Base-by-base conservation (phyloP, 176 grass and related monocot genomes). In the Melocanna baccifera region DNA sequence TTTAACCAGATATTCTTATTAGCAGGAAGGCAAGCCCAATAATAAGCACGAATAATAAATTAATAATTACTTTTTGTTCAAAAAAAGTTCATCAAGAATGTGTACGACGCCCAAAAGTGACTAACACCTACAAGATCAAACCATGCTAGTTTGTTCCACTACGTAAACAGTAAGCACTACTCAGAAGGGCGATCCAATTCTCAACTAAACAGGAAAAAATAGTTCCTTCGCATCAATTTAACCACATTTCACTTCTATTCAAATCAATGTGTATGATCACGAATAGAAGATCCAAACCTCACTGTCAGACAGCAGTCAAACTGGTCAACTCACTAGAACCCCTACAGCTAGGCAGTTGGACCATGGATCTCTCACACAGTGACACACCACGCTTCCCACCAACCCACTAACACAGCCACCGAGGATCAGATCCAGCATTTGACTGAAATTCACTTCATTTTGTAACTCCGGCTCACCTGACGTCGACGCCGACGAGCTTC, bases 401-500 rank as follows among this genome's bases (percentile, higher is more conserved):
- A 10, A 69, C 19, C 57, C 62, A 79, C 14, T 61, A 16, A 2
- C 6, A 37, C 29, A 12, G 11, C 7, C 15, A 59, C 22, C 12
- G 22, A 28, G 45, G 83, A 77, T 46, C 61, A 39, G 50, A 77
- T 82, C 75, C 71, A 39, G 1, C 63, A 69, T 72, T 52, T 18
- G 28, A 57, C 8, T 28, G 6, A 57, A 29, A 65, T 19, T 9
- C 69, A 28, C 22, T n/a, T 62, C 48, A 66, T 12, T 28, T 42
- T 3, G 29, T 18, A 58, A 76, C 10, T 39, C 15, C 50, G 32
- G 71, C 77, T 90, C 55, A 96, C 96, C 96, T 96, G 6, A 91
- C 89, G 77, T 99, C 93, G 57, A 99, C 84, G 50, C 93, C 96
- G 51, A 99, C 62, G 50, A 99, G 96, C 91, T 86, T 94, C 8